Base-by-base conservation (phyloP, 495 filamentous ascomycete species). In the Xylaria flabelliformis region DNA sequence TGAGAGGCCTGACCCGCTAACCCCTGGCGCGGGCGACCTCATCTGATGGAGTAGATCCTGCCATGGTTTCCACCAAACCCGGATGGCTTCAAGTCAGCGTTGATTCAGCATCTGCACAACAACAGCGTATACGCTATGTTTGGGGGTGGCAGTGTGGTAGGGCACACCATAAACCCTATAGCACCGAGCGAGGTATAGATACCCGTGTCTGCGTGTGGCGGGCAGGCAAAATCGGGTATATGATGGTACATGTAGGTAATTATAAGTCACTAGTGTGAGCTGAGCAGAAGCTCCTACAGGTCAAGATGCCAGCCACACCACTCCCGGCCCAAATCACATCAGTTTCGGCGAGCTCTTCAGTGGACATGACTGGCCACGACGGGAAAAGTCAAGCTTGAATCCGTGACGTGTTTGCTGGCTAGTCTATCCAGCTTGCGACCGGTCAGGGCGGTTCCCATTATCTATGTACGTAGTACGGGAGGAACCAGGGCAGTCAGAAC, bases 21-120 rank as follows among this genome's bases (percentile, higher is more conserved):
- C 50, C 50, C 65, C 65, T 67, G 65, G 48, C 65, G 48, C 65
- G 64, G 39, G 44, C 62, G 62, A 64, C 62, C 41, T 64, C 24
- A 24, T 61, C 56, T 61, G 62, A 64, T 34, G 44, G 64, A 46
- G 44, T 66, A 51, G 48, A 66, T 51, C 32, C 64, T 51, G 46
- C 39, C 64, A 51, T 51, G 44, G 64, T 66, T 51, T 66, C 64
- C 64, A 66, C 64, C 19, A 36, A 39, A 36, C 36, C 64, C 50
- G 32, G 46, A 24, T 56, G 48, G 32, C 64, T 15, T 50, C 65
- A 44, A 42, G 48, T 41, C 65, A 55, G 65, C 34, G 44, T 56
- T 56, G 50, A 56, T 67, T 53, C 64, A 67, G 46, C 64, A 39
- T 67, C 44, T 13, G 15, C 39, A 42, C 39, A 29, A 19, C 24